Evolutionary conservation across 2,329 filamentous ascomycete genomes (phyloP).

Genomic region (Colletotrichum scovillei): DNA sequence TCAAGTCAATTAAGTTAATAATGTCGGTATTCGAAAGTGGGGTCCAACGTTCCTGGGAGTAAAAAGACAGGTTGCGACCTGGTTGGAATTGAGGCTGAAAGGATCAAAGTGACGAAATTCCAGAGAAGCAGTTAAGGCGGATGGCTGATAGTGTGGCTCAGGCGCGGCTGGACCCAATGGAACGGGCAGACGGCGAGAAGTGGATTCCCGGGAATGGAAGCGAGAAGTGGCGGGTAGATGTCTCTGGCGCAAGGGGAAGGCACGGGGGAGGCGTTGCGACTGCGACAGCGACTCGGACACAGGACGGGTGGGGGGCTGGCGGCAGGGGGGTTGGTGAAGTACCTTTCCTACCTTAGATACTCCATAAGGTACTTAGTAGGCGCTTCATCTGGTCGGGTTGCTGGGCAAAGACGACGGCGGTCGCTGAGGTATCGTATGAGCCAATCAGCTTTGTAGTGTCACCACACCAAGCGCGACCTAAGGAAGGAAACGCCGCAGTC

Average conservation of each 20-base stretch:
- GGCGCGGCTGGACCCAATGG: constrained; percentile 20
- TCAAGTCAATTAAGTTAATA: not conserved
- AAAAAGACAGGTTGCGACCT: constrained; percentile 26
- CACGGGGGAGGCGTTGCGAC: not conserved
- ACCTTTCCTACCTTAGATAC: too few relatives aligned
- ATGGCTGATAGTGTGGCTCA: constrained; percentile 16
- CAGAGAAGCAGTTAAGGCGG: not conserved
- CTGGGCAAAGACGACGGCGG: constrained; percentile 24
- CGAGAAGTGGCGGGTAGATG: constrained; percentile 15
- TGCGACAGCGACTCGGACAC: not conserved
- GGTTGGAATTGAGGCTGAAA: constrained; percentile 23
- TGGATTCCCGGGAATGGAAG: not conserved
- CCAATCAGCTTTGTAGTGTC: constrained; percentile 29
- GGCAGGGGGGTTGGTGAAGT: not conserved
- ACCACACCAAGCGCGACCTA: constrained; percentile 21
- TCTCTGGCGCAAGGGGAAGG: constrained; percentile 3
- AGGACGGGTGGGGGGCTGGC: constrained; percentile 7
- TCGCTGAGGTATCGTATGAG: constrained; percentile 19
- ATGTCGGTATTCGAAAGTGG: not conserved
- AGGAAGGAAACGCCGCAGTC: not conserved
- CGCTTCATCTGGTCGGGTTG: constrained; percentile 32
- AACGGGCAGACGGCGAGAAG: not conserved
- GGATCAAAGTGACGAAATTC: constrained; percentile 19
- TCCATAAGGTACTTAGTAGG: not conserved
- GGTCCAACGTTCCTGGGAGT: not conserved